Evolutionary conservation across 2,329 filamentous ascomycete genomes (phyloP).

Genomic region (Pyrenophora seminiperda): DNA sequence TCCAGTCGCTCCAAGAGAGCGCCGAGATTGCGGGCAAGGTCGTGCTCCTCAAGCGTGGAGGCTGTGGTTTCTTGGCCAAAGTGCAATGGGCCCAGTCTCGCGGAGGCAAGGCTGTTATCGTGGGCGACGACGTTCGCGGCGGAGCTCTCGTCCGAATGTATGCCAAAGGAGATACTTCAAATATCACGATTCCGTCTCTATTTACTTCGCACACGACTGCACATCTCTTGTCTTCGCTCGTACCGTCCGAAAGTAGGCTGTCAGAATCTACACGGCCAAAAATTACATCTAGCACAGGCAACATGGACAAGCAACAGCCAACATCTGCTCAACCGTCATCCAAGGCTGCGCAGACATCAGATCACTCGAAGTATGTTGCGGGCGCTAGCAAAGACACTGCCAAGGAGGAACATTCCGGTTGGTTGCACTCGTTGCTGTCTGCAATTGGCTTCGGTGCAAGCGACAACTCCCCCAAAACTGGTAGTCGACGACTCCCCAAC

Average conservation of each 20-base stretch:
- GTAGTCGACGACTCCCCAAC: constrained; percentile 69
- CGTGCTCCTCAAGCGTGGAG: constrained; percentile 86
- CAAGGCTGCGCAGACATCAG: not conserved
- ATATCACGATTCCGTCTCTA: constrained; percentile 89
- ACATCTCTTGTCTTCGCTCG: constrained; percentile 85
- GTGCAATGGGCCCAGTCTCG: constrained; percentile 95
- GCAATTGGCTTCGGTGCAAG: constrained; percentile 49
- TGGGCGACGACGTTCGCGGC: constrained; percentile 89
- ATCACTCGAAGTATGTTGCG: not conserved
- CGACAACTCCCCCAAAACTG: constrained; percentile 40
- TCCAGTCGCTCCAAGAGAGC: constrained; percentile 86
- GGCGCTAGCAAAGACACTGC: constrained; percentile 16
- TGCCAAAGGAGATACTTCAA: constrained; percentile 93
- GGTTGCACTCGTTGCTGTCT: constrained; percentile 55
- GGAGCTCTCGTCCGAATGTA: constrained; percentile 96
- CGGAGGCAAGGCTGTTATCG: constrained; percentile 86
- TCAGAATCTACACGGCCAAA: not conserved
- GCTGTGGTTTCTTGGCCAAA: constrained; percentile 95
- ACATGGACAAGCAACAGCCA: not conserved
- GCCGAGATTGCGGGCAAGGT: constrained; percentile 94
- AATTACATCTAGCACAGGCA: too few species aligned
- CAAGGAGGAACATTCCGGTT: constrained; percentile 43
- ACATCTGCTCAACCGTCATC: not conserved
- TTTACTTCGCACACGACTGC: constrained; percentile 96
- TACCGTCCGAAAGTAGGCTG: constrained; percentile 56